A percentile compares a stretch with the other conserved stretches of the same genome.
Conservation (phyloP, 169 alveolate genomes). For the Fabrea salina region DNA sequence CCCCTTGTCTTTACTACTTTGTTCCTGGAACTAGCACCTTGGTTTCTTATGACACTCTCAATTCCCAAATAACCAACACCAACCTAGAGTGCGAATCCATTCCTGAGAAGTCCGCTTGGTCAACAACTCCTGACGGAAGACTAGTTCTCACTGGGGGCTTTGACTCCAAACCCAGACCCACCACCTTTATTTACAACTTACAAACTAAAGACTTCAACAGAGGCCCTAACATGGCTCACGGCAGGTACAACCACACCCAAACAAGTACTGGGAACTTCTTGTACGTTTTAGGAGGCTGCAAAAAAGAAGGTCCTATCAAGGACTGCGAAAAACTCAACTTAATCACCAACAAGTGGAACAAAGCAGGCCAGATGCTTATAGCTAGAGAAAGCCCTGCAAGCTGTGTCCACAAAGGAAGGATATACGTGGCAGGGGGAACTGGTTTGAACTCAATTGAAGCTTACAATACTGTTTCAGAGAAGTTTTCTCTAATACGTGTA, state of each 20-base stretch:
- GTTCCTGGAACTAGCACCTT: neutral
- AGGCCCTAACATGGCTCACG: neutral
- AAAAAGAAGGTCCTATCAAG: neutral
- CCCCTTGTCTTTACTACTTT: neutral
- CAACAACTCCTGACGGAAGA: neutral
- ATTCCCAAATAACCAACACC: neutral
- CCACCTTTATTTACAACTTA: neutral
- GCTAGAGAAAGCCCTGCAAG: neutral
- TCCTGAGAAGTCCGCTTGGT: neutral
- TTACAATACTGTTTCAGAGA: neutral
- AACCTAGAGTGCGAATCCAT: neutral
- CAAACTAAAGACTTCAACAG: neutral
- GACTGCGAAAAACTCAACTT: constrained; percentile 1
- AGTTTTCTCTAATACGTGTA: neutral
- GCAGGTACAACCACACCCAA: constrained; percentile 17
- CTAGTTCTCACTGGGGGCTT: constrained; percentile 10
- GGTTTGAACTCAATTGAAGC: constrained; percentile 1
- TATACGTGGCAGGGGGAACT: constrained; percentile 5
- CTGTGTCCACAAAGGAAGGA: neutral
- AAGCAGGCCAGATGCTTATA: neutral
- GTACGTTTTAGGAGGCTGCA: constrained; percentile 14
- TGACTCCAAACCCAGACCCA: neutral
- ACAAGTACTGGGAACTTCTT: neutral
- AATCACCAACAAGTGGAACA: neutral
- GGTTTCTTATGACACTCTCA: neutral